phyloP scores from a whole-genome alignment of 2,329 filamentous ascomycete genomes.

The Karstenula rhodostoma region DNA sequence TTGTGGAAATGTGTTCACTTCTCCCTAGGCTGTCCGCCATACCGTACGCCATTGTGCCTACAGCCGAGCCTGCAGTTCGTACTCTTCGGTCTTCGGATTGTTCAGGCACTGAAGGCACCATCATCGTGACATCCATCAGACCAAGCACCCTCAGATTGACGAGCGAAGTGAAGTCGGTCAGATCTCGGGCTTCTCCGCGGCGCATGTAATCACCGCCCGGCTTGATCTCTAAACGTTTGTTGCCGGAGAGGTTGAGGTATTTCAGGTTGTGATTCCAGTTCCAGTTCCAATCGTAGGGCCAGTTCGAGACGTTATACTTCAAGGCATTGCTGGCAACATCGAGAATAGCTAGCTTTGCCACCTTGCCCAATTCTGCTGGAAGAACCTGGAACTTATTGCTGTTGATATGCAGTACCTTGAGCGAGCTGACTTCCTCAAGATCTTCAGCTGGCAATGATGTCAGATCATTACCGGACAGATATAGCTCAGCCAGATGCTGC shows the following conservation, averaged over 20 bases:
- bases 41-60: constrained; percentile 90
- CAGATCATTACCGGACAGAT: constrained; percentile 93
- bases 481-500: constrained; percentile 89
- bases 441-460: constrained; percentile 93
- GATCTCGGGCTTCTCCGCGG: constrained; percentile 66
- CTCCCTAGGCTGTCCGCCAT: constrained; percentile 96
- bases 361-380: constrained; percentile 92
- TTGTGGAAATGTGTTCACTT: constrained; percentile 92
- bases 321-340: constrained; percentile 95
- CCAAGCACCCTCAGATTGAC: constrained; percentile 86
- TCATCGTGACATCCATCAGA: constrained; percentile 97
- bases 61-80: constrained; percentile 92
- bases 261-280: constrained; percentile 95
- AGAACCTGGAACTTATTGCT: constrained; percentile 97
- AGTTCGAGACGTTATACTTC: constrained; percentile 99
- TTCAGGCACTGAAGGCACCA: constrained; percentile 90
- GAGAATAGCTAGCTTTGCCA: constrained; percentile 87
- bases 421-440: constrained; percentile 83
- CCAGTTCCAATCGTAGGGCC: constrained; percentile 99
- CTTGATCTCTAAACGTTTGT: constrained; percentile 93
- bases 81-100: constrained; percentile 95
- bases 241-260: constrained; percentile 95
- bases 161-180: constrained; percentile 91
- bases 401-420: constrained; percentile 94
- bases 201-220: constrained; percentile 65